Percentiles rank a stretch among this genome's conserved stretches.
Conservation (phyloP, 2,329 filamentous ascomycete genomes). For the Pseudogymnoascus sp. region DNA sequence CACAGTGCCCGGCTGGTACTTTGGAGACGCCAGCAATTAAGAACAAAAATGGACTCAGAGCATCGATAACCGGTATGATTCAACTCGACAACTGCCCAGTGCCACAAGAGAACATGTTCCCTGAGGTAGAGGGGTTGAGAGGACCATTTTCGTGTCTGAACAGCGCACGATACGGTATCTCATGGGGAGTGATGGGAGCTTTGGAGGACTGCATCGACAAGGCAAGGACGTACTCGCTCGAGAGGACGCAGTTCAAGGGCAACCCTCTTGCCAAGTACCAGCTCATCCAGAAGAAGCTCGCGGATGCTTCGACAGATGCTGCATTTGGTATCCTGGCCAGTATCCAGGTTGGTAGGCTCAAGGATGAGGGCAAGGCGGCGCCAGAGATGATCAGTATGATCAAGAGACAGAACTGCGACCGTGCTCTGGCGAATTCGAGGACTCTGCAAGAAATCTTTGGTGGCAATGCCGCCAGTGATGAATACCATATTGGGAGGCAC, state of each 20-base stretch:
- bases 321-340: slow-evolving; percentile 86
- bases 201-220: slow-evolving; percentile 83
- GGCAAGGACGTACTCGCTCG: slow-evolving; percentile 78
- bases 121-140: slow-evolving; percentile 73
- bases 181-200: slow-evolving; percentile 87
- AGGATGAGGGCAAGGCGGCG: slow-evolving; percentile 78
- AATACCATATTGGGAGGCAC: slow-evolving; percentile 90
- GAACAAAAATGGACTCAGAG: slow-evolving; percentile 89
- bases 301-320: slow-evolving; percentile 84
- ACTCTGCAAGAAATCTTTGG: slow-evolving; percentile 91
- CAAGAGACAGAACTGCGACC: slow-evolving; percentile 95
- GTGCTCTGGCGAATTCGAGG: slow-evolving; percentile 71
- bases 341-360: slow-evolving; percentile 83
- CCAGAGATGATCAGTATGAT: slow-evolving; percentile 97
- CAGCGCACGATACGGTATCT: slow-evolving; percentile 86
- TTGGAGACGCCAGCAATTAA: slow-evolving; percentile 87
- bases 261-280: slow-evolving; percentile 96
- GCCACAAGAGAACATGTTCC: slow-evolving; percentile 87
- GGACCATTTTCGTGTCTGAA: slow-evolving; percentile 94
- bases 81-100: slow-evolving; percentile 88
- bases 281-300: slow-evolving; percentile 94
- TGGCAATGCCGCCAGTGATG: slow-evolving; percentile 95
- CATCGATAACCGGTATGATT: slow-evolving; percentile 96
- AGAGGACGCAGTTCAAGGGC: slow-evolving; percentile 90
- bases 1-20: slow-evolving; percentile 76